A percentile compares a stretch with the other conserved stretches of the same genome.
phyloP scores from a whole-genome alignment of 768 basidiomycete genomes.

The Gloeopeniophorella convolvens region DNA sequence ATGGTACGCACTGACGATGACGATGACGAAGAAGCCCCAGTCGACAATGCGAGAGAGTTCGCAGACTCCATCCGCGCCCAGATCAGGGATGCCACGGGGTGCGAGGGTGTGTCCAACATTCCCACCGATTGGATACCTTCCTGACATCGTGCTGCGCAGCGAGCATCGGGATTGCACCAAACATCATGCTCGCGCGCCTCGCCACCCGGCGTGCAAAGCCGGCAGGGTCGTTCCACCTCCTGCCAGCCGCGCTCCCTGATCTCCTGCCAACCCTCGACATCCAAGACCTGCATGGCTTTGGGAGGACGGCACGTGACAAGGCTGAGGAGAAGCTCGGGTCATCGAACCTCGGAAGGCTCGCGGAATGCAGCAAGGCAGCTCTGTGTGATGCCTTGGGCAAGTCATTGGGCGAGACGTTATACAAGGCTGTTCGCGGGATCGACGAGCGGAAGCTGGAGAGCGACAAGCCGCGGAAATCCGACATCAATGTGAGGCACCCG shows the following conservation, averaged over 20 bases:
- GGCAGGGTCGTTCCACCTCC: constrained; percentile 75
- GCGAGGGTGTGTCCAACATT: constrained; percentile 54
- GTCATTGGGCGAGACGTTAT: constrained; percentile 77
- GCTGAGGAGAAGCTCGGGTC: constrained; percentile 73
- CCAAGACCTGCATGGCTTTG: constrained; percentile 83
- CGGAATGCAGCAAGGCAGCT: constrained; percentile 51
- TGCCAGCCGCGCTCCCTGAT: constrained; percentile 40
- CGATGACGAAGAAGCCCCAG: constrained; percentile 24
- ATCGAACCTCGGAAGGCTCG: constrained; percentile 62
- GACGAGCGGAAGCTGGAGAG: constrained; percentile 77
- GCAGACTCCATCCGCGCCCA: constrained; percentile 78
- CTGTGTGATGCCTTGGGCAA: constrained; percentile 75
- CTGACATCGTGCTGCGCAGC: constrained; percentile 38
- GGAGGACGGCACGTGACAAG: constrained; percentile 67
- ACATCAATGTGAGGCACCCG: constrained; percentile 89
- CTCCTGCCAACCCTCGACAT: constrained; percentile 68
- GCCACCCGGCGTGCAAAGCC: constrained; percentile 92
- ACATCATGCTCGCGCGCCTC: constrained; percentile 87
- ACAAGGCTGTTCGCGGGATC: constrained; percentile 75
- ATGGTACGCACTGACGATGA: constrained; percentile 22
- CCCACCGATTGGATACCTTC: not conserved
- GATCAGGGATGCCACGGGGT: constrained; percentile 72
- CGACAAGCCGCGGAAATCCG: constrained; percentile 83
- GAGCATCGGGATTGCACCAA: constrained; percentile 87
- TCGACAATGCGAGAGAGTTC: constrained; percentile 66